Base-by-base conservation (phyloP, 495 filamentous ascomycete genomes). In the Penicillium silybi region DNA sequence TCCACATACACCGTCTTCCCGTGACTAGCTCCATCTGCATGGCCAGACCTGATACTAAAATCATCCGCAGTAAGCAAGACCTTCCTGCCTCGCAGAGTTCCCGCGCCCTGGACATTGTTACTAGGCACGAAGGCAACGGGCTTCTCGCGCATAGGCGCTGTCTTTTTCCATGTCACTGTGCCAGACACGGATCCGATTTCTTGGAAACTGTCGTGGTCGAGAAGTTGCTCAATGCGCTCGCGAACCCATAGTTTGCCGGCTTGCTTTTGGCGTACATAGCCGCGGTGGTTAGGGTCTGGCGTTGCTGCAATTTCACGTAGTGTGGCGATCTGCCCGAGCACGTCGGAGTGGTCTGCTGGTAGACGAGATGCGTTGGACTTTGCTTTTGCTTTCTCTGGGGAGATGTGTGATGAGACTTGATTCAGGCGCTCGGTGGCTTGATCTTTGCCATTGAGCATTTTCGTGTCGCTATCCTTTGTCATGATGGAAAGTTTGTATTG, bases 201-300 rank as follows among this genome's bases (percentile, higher is more conserved):
- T 29, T 68, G 65, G 42, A 84, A 82, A 32, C 64, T 78, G 19
- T 69, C 71, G 17, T 59, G 59, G 51, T 85, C 81, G 8, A 85
- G 70, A 3, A 85, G 71, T 15, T 70, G 58, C 11, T 81, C 71
- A 16, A 85, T 76, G 1, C 81, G 73, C 49, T 85, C 81, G 13
- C 81, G 75, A 0, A 84, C 81, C 81, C 81, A 85, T n/a, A 85
- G 70, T 59, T 85, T 85, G 3, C 82, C 82, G 2, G 80, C 76
- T 69, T 81, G 70, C 46, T 83, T 83, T 61, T 85, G 81, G 1
- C 80, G 73, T 13, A 79, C 54, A 46, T 84, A 85, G 15, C 81
- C 81, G 44, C 76, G 70, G 52, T 77, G 74, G 18, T 67, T 75
- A 2, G 68, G 61, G 42, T 83, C 72, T 9, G 81, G 80, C 0